Evolutionary conservation across 1,284 basidiomycete species (phyloP), one percentile per base, ranked within the genome.

Genomic region (Sphagnurus paluster): DNA sequence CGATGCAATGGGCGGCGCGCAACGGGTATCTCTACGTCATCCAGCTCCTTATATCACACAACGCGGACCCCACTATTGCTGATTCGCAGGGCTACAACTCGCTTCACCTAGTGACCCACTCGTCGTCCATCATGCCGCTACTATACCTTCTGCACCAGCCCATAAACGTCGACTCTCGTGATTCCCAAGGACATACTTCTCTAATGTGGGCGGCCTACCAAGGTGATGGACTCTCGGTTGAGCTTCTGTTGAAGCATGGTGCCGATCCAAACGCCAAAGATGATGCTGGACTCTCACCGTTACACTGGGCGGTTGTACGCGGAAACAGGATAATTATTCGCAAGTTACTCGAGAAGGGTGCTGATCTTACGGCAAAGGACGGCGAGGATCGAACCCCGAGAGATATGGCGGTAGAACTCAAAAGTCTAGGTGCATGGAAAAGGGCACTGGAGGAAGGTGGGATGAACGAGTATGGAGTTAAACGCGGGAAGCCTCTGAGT

Each of bases 201-300:
- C 77, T 99, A 43, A 98, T 98, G 92, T 99, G 97, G 97, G 97
- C 97, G 2, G 93, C 94, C 3, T 99, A 98, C 69, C 97, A 99
- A 65, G 96, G 96, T 35, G 97, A 99, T 60, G 94, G 93, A 1
- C 80, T 99, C 17, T 94, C 90, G 0, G 93, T 99, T 2, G 93
- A 98, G 53, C 69, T 99, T 25, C 70, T 99, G 14, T 77, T 99
- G 42, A 82, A 87, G 46, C 91, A 96, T 56, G 93, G 93, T 6
- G 93, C 95, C 2, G 87, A 82, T 45, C 75, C 87, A 1, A 81
- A 82, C 51, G 69, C 85, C 4, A 77, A 77, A 30, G 97, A 99
- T 63, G 85, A 90, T 52, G 69, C 80, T 0, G 94, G 94, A 0
- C 76, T 99, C 43, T 84, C 93, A 0, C 93, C 97, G 0, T 75